Evolutionary conservation across 2,329 filamentous ascomycete genomes (phyloP).

Genomic region (Aureobasidium sp.): DNA sequence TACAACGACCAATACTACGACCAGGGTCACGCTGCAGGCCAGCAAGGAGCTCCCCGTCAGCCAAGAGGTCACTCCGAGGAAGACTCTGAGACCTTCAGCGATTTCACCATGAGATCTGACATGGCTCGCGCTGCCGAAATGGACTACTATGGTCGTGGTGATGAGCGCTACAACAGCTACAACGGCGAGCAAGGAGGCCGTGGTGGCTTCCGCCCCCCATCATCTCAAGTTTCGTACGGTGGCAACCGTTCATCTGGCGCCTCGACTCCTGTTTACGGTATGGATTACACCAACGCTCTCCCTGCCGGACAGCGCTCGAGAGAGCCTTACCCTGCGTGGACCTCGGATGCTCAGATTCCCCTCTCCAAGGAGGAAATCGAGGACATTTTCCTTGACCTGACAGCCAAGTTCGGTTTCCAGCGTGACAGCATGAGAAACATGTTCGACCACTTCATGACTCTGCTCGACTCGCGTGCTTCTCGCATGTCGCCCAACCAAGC

Average conservation of each 20-base stretch:
- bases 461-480: slow-evolving; percentile 89
- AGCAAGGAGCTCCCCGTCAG: slow-evolving; percentile 36
- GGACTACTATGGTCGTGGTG: slow-evolving; percentile 98
- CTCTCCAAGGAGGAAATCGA: slow-evolving; percentile 97
- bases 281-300: slow-evolving; percentile 87
- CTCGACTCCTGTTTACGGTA: slow-evolving; percentile 93
- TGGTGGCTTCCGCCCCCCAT: slow-evolving; percentile 86
- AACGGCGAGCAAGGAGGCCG: slow-evolving; percentile 67
- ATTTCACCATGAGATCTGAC: slow-evolving; percentile 99
- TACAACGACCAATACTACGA: slow-evolving; percentile 83
- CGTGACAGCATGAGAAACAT: slow-evolving; percentile 99
- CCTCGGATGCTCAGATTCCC: slow-evolving; percentile 92
- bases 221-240: slow-evolving; percentile 93
- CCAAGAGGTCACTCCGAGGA: slow-evolving; percentile 81
- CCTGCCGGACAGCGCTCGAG: slow-evolving; percentile 86
- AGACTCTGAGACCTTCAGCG: slow-evolving; percentile 97
- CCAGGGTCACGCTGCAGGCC: slow-evolving; percentile 53
- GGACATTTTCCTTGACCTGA: slow-evolving; percentile 93
- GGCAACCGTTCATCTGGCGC: slow-evolving; percentile 93
- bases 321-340: slow-evolving; percentile 97
- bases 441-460: slow-evolving; percentile 97
- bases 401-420: slow-evolving; percentile 96
- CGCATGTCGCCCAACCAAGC: slow-evolving; percentile 99
- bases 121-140: slow-evolving; percentile 95
- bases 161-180: slow-evolving; percentile 92